Percentiles rank a stretch among this genome's conserved stretches.
Conservation (phyloP, 2,329 filamentous ascomycete genomes). For the Pseudogymnoascus sp. region DNA sequence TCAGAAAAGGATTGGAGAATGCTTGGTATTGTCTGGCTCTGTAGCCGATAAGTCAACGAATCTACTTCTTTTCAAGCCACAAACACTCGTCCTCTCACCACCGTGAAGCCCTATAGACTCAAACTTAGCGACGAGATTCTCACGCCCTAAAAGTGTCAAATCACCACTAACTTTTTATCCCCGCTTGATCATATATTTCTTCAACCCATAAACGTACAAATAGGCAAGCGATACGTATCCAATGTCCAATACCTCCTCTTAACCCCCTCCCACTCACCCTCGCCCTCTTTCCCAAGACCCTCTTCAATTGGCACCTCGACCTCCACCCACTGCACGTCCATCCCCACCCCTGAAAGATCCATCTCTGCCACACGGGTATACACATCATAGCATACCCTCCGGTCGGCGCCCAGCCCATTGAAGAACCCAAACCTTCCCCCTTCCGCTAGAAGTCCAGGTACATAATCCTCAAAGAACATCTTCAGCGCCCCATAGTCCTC, state of each 20-base stretch:
- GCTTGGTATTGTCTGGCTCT: neutral
- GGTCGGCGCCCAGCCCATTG: conserved; percentile 85
- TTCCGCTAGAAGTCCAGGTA: conserved; percentile 68
- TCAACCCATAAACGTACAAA: conserved; percentile 57
- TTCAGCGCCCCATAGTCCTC: conserved; percentile 84
- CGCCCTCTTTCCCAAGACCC: conserved; percentile 53
- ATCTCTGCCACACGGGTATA: conserved; percentile 89
- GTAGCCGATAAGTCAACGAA: neutral
- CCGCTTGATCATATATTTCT: neutral
- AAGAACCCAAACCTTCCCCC: conserved; percentile 77
- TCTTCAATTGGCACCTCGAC: conserved; percentile 60
- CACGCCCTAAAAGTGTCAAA: neutral
- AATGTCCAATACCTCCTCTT: conserved; percentile 85
- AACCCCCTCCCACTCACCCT: conserved; percentile 81
- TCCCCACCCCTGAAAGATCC: conserved; percentile 78
- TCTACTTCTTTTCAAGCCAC: conserved; percentile 2
- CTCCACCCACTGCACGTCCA: conserved; percentile 81
- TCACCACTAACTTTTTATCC: neutral
- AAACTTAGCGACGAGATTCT: neutral
- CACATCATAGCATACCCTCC: conserved; percentile 90
- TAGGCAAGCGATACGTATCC: conserved; percentile 65
- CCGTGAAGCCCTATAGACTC: neutral
- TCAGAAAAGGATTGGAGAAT: neutral
- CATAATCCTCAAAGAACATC: conserved; percentile 78
- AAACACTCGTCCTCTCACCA: neutral